Evolutionary conservation across 140 eudicot species (phyloP).

Genomic region (Ambrosia hybrid): DNA sequence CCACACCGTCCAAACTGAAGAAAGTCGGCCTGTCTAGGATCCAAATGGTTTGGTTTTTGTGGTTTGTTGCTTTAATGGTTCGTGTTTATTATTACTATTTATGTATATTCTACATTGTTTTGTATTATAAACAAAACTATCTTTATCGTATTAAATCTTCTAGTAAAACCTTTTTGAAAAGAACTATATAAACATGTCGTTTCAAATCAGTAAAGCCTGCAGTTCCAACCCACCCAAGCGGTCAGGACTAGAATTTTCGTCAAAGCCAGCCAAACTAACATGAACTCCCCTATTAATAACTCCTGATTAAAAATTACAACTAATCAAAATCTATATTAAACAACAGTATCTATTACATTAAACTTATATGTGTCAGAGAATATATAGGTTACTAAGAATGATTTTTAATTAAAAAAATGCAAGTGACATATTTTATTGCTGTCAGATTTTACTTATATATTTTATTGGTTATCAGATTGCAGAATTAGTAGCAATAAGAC

Average conservation of each 20-base stretch:
- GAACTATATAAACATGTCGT: no score
- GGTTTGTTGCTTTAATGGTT: background rate
- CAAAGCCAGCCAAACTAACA: no score
- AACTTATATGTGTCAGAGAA: slow-evolving; percentile 28
- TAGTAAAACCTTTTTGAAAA: background rate
- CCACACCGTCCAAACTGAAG: background rate
- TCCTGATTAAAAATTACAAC: slow-evolving; percentile 12
- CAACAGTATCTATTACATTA: slow-evolving; percentile 27
- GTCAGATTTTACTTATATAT: slow-evolving; percentile 6
- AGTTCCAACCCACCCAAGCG: no score
- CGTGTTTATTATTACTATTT: background rate
- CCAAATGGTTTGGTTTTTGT: background rate
- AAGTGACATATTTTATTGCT: slow-evolving; percentile 7
- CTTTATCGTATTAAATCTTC: background rate
- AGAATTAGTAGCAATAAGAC: background rate
- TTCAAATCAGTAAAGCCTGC: no score
- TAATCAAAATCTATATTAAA: slow-evolving; percentile 20
- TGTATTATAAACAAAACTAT: background rate
- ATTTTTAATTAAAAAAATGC: background rate
- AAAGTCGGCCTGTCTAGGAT: background rate
- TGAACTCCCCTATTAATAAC: background rate
- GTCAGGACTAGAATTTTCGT: no score
- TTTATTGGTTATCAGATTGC: slow-evolving; percentile 9
- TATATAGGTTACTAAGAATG: slow-evolving; percentile 5
- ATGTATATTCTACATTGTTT: no score